Percentiles rank a stretch among this genome's conserved stretches.
phyloP scores from a whole-genome alignment of 768 basidiomycete species.

The Agaricus subrufescens region DNA sequence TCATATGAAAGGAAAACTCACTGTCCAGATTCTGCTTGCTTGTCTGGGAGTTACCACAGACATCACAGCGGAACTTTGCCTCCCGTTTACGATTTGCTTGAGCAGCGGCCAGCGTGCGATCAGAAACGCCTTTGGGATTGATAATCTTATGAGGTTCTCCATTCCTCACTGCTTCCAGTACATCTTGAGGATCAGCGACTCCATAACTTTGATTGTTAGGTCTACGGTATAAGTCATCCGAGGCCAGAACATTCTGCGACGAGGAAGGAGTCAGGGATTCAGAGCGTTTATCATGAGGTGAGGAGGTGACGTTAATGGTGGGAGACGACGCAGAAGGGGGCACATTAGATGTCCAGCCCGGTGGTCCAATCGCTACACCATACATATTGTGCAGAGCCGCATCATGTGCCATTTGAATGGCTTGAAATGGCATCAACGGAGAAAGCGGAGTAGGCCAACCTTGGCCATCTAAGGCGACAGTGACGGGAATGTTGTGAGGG shows the following conservation, averaged over 20 bases:
- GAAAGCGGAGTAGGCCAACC: background rate
- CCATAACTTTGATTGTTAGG: background rate
- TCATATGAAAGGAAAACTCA: background rate
- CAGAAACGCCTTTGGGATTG: constrained; percentile 8
- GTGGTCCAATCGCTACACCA: background rate
- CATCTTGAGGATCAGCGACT: background rate
- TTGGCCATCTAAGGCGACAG: background rate
- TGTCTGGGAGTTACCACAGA: constrained; percentile 7
- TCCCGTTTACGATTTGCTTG: constrained; percentile 6
- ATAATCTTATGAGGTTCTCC: background rate
- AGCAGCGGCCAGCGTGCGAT: constrained; percentile 3
- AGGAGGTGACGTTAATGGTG: background rate
- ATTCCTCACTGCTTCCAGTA: background rate
- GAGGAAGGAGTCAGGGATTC: background rate
- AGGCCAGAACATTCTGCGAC: background rate
- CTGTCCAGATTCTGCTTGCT: constrained; percentile 10
- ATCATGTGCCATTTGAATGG: background rate
- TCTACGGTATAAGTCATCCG: background rate
- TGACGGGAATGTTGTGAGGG: background rate
- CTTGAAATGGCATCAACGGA: background rate
- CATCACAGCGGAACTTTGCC: background rate
- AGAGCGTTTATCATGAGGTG: background rate
- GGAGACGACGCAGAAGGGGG: background rate
- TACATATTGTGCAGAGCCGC: background rate
- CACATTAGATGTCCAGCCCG: background rate